Percentiles rank a stretch among this genome's conserved stretches.
Conservation (phyloP, 192 early-diverging fungal species). For the Coemansia sp. region DNA sequence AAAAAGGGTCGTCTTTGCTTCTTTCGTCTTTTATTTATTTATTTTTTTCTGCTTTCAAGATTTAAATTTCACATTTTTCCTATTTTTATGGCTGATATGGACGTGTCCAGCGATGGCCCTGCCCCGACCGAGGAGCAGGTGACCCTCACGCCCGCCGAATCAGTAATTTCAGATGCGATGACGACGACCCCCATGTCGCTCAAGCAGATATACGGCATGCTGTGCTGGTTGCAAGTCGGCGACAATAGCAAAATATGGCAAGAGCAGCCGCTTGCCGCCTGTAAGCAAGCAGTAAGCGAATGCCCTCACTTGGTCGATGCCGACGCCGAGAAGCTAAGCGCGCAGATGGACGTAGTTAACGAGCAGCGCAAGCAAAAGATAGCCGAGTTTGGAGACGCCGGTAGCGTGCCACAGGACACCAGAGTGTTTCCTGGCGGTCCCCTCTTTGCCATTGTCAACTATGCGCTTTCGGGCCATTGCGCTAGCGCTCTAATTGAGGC, state of each 20-base stretch:
- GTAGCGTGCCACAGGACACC: conserved; percentile 17
- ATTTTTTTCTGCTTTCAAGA: not conserved
- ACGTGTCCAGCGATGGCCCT: not conserved
- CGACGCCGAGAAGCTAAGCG: conserved; percentile 3
- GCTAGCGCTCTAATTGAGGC: not conserved
- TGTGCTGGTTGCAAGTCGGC: conserved; percentile 34
- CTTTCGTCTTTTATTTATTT: not conserved
- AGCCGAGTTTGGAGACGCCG: conserved; percentile 5
- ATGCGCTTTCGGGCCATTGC: conserved; percentile 12
- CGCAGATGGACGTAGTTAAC: not conserved
- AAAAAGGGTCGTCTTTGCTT: not conserved
- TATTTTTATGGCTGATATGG: not conserved
- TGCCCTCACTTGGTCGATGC: conserved; percentile 27
- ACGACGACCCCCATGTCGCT: conserved; percentile 8
- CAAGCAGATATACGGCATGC: conserved; percentile 43
- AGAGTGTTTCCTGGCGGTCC: conserved; percentile 32
- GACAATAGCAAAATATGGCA: conserved; percentile 26
- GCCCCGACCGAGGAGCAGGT: not conserved
- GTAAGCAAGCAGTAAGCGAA: conserved; percentile 11
- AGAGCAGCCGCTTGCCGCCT: conserved; percentile 14
- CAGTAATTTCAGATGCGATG: not conserved
- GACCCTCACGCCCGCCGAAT: not conserved
- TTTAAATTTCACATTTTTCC: not conserved
- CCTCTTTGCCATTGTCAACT: conserved; percentile 30
- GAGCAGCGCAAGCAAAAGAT: conserved; percentile 6